phyloP scores from a whole-genome alignment of 1,284 basidiomycete species.

The Microbotryomycetes sp. region DNA sequence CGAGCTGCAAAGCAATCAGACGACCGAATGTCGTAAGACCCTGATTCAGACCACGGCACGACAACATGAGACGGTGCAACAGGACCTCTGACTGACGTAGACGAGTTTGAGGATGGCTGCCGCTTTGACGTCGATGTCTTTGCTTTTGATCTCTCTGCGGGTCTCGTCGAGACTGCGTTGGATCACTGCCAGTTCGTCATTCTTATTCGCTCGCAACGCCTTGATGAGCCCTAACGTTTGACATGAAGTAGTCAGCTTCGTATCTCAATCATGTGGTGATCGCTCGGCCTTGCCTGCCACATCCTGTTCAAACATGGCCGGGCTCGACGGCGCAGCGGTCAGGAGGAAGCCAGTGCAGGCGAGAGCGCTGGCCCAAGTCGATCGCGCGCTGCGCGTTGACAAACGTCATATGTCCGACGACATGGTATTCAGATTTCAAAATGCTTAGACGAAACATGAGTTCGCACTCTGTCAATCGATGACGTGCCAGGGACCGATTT shows the following conservation, averaged over 20 bases:
- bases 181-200: constrained; percentile 46
- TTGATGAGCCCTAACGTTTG: constrained; percentile 34
- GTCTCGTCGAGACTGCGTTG: constrained; percentile 60
- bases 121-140: constrained; percentile 95
- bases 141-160: constrained; percentile 77
- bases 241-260: neutral
- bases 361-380: too few relatives aligned
- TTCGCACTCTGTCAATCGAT: too few relatives aligned
- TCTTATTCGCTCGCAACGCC: constrained; percentile 41
- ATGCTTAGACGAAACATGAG: too few relatives aligned
- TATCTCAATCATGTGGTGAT: neutral
- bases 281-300: constrained; percentile 18
- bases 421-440: too few relatives aligned
- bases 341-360: too few relatives aligned
- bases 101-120: constrained; percentile 91
- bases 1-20: constrained; percentile 55
- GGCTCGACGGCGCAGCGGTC: too few relatives aligned
- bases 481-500: too few relatives aligned
- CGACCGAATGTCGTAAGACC: too few relatives aligned
- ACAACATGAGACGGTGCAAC: neutral
- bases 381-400: too few relatives aligned
- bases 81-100: constrained; percentile 60
- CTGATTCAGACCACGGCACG: constrained; percentile 29
- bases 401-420: too few relatives aligned
- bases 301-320: constrained; percentile 28